Base-by-base conservation (phyloP, 1,284 basidiomycete genomes). In the Exobasidium rhododendri region DNA sequence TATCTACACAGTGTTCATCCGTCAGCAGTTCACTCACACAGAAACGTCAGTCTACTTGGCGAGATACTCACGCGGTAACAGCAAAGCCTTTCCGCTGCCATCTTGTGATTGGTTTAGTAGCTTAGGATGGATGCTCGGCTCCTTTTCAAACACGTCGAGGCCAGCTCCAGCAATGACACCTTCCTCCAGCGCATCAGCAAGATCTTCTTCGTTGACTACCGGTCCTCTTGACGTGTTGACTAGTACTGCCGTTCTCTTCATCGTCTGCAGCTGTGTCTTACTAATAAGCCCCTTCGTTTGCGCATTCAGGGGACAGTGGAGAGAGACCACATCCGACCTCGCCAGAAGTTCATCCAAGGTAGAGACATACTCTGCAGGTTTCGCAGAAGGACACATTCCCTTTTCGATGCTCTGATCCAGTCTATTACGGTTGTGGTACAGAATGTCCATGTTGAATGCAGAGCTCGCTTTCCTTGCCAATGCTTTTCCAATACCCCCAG, bases 141-240 rank as follows among this genome's bases (percentile, higher is more conserved):
- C 92, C 79, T 92, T 84, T 3, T 91, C 90, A 82, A 86, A 96
- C 30, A 94, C 92, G 70, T 96, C 93, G 24, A 97, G 83, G 24
- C 93, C 93, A 22, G 90, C 71, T 2, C 89, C 92, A 74, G 62
- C 61, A 57, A 67, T 70, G 44, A 44, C 52, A 28, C 62, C 68
- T 11, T 63, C 29, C 44, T 77, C 62, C 2, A 77, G 63, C 4
- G 74, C 74, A n/a, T 65, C 49, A 7, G 68, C 69, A 4, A 77
- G 62, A 44, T 70, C 71, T 30, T 64, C 30, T 64, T 83, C 82
- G 56, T 83, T 80, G n/a, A 83, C 72, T 11, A 83, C 79, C 3
- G 80, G 81, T 0, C 83, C 84, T 28, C 83, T 71, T 0, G 82
- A 80, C 0, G 82, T 83, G 70, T 85, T 85, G 71, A 84, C 69